These are phyloP conservation scores for Centella asiatica DNA, from an alignment of 129 eudicot species.

Conservation along the genomic window DNA sequence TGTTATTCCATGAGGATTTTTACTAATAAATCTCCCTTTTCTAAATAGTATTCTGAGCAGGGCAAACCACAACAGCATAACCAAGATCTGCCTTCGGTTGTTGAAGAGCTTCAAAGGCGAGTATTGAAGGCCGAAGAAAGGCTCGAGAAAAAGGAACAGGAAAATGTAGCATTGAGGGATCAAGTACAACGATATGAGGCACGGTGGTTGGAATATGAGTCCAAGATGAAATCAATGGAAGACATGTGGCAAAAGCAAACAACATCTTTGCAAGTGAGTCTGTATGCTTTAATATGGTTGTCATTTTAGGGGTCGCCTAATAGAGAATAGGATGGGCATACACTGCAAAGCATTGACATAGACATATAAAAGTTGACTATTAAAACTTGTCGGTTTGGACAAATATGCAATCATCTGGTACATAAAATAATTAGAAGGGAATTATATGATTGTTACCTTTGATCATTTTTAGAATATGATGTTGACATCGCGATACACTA, in stretches of 20 bases:
- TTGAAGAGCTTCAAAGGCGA: slow-evolving; percentile 62
- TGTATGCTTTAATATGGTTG: not conserved
- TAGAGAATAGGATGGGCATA: not conserved
- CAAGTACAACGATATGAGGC: slow-evolving; percentile 52
- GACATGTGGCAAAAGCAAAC: slow-evolving; percentile 83
- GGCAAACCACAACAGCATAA: slow-evolving; percentile 24
- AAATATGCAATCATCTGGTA: not conserved
- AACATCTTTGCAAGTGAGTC: slow-evolving; percentile 74
- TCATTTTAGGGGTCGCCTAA: not conserved
- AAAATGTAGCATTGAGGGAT: slow-evolving; percentile 46
- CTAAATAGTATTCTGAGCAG: slow-evolving; percentile 28
- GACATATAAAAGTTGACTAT: not conserved
- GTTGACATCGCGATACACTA: not conserved
- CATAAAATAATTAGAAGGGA: not conserved
- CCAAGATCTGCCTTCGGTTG: slow-evolving; percentile 23
- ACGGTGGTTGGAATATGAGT: slow-evolving; percentile 68
- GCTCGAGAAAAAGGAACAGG: slow-evolving; percentile 50
- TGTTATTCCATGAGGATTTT: slow-evolving; percentile 7
- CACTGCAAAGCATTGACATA: not conserved
- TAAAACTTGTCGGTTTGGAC: not conserved
- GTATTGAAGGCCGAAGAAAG: slow-evolving; percentile 42
- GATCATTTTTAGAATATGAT: not conserved
- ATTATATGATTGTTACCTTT: not conserved
- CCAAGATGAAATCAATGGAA: slow-evolving; percentile 73
- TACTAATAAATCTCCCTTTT: slow-evolving; percentile 5